Conservation (phyloP, 1,139 yeast species). For the Scheffersomyces cryptocercus region DNA sequence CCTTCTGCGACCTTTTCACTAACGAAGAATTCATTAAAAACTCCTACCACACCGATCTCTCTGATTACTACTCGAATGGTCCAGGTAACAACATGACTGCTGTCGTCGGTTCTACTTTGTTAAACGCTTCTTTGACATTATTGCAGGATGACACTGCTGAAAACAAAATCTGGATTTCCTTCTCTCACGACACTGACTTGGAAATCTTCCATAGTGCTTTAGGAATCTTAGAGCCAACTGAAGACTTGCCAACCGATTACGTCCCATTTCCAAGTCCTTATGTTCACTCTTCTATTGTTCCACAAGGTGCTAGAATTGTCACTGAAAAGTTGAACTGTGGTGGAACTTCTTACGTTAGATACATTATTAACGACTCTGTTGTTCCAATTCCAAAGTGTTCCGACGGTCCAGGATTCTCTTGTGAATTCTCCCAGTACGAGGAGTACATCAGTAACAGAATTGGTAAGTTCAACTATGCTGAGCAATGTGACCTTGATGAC, state of each 20-base stretch:
- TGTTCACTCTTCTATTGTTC: constrained; percentile 49
- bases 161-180: constrained; percentile 45
- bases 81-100: constrained; percentile 23
- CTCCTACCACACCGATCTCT: constrained; percentile 45
- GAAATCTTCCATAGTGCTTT: constrained; percentile 51
- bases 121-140: constrained; percentile 32
- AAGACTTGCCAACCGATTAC: constrained; percentile 28
- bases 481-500: constrained; percentile 27
- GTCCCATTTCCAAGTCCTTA: constrained; percentile 43
- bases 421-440: constrained; percentile 45
- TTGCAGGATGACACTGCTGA: constrained; percentile 25
- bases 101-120: constrained; percentile 29
- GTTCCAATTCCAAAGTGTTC: constrained; percentile 53
- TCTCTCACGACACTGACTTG: constrained; percentile 63
- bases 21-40: constrained; percentile 46
- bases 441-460: constrained; percentile 34
- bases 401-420: constrained; percentile 59
- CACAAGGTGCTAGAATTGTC: constrained; percentile 57
- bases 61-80: constrained; percentile 32
- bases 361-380: constrained; percentile 58
- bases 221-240: constrained; percentile 45
- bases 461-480: constrained; percentile 23
- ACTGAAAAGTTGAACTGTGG: constrained; percentile 49
- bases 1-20: constrained; percentile 52
- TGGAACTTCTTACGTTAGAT: constrained; percentile 45